A percentile compares a stretch with the other conserved stretches of the same genome.
Evolutionary conservation across 352 stramenopile genomes (phyloP).

Genomic region (Phytophthora syringae): DNA sequence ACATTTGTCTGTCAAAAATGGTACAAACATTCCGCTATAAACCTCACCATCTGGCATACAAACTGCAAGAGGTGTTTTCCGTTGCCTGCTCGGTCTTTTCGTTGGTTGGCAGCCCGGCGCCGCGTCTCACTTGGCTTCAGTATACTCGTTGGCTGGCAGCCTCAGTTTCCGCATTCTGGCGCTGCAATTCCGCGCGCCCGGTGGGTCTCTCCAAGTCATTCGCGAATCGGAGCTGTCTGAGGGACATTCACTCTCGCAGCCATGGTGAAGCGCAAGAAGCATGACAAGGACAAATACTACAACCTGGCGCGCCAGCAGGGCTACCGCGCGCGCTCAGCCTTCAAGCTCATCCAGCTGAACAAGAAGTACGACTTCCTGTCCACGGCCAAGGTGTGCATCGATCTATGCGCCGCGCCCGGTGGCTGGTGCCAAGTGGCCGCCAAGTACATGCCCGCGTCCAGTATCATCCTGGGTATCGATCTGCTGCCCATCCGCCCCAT

Average conservation of each 20-base stretch:
- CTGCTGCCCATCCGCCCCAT: slow-evolving; percentile 98
- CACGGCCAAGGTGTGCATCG: slow-evolving; percentile 97
- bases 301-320: slow-evolving; percentile 98
- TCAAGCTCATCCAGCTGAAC: slow-evolving; percentile 99
- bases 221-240: slow-evolving; percentile 28
- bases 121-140: slow-evolving; percentile 32
- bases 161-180: too few relatives aligned
- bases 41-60: slow-evolving; percentile 21
- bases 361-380: slow-evolving; percentile 99
- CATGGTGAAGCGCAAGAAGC: slow-evolving; percentile 97
- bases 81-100: slow-evolving; percentile 17
- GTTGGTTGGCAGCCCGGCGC: neutral
- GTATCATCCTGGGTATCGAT: slow-evolving; percentile 98
- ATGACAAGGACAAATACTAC: slow-evolving; percentile 99
- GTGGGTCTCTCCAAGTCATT: slow-evolving; percentile 20
- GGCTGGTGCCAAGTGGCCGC: slow-evolving; percentile 96
- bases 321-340: slow-evolving; percentile 98
- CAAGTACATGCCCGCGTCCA: slow-evolving; percentile 94
- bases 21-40: slow-evolving; percentile 26
- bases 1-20: neutral
- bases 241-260: slow-evolving; percentile 2
- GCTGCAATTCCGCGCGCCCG: too few relatives aligned
- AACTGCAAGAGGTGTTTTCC: slow-evolving; percentile 29
- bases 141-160: slow-evolving; percentile 44
- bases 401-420: slow-evolving; percentile 98